Percentiles rank a stretch among this genome's conserved stretches.
These are phyloP conservation scores for Bacterosira constricta DNA, from an alignment of 108 stramenopile species.

Conservation along the genomic window DNA sequence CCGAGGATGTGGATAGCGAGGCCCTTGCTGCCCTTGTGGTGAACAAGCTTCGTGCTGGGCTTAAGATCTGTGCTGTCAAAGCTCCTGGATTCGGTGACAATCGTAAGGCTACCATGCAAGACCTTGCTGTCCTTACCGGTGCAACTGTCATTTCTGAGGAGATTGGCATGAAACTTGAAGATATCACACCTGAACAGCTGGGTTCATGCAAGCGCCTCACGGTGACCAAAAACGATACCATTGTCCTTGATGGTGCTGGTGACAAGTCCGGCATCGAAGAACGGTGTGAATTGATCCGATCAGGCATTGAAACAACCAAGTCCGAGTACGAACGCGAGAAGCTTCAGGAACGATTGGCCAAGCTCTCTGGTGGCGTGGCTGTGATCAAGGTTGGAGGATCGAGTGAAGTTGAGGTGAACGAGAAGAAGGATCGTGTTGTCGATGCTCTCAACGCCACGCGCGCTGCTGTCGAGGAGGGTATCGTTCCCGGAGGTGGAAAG, in stretches of 20 bases:
- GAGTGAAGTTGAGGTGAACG: conserved; percentile 98
- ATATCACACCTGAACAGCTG: conserved; percentile 87
- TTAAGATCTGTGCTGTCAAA: conserved; percentile 99
- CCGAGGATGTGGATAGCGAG: conserved; percentile 99
- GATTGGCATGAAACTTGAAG: conserved; percentile 97
- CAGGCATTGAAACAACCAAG: conserved; percentile 94
- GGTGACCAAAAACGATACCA: conserved; percentile 98
- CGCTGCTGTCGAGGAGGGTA: conserved; percentile 99
- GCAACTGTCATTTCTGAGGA: conserved; percentile 98
- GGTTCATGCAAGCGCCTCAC: conserved; percentile 94
- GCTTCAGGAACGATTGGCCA: conserved; percentile 99
- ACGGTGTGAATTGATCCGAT: conserved; percentile 93
- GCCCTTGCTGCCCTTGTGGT: conserved; percentile 99
- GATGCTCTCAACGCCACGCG: conserved; percentile 99
- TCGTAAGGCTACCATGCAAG: conserved; percentile 99
- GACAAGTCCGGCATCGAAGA: conserved; percentile 90
- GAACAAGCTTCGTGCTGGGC: conserved; percentile 99
- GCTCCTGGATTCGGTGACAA: conserved; percentile 99
- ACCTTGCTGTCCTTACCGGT: conserved; percentile 98
- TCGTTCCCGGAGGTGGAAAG: conserved; percentile 99
- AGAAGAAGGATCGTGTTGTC: conserved; percentile 99
- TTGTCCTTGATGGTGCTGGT: conserved; percentile 95
- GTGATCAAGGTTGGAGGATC: conserved; percentile 99
- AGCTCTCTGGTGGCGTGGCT: conserved; percentile 97
- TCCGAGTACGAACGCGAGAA: conserved; percentile 99